Percentiles rank a stretch among this genome's conserved stretches.
Conservation (phyloP, 2,329 filamentous ascomycete species). For the Aureobasidium lini region DNA sequence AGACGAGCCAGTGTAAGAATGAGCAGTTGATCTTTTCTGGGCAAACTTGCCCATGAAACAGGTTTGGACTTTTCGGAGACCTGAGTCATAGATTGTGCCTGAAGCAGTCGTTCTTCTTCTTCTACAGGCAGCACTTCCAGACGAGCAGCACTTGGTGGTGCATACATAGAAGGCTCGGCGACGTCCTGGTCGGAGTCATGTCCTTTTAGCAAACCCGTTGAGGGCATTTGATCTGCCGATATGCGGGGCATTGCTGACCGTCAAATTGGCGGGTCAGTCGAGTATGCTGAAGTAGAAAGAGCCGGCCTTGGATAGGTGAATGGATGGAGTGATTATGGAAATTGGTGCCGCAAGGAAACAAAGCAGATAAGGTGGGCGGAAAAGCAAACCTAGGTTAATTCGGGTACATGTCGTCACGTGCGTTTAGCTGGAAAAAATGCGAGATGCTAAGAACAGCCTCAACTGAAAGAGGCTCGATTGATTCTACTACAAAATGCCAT, state of each 20-base stretch:
- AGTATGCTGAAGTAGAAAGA: not conserved
- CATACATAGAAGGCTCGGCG: not conserved
- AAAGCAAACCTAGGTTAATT: constrained; percentile 1
- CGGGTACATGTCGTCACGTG: constrained; percentile 1
- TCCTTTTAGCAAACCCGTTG: not conserved
- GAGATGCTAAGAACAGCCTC: not conserved
- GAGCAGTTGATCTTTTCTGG: constrained; percentile 67
- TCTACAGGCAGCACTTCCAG: not conserved
- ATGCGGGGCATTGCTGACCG: not conserved
- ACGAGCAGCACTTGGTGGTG: not conserved
- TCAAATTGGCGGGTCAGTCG: not conserved
- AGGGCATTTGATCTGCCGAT: not conserved
- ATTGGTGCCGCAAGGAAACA: not conserved
- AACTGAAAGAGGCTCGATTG: not conserved
- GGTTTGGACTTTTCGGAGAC: constrained; percentile 33
- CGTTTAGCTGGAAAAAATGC: not conserved
- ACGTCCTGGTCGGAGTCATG: not conserved
- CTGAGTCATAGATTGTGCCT: not conserved
- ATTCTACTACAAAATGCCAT: not conserved
- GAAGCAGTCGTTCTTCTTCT: constrained; percentile 16
- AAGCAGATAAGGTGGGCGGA: not conserved
- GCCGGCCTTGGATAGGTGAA: not conserved
- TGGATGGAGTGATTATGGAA: too few species aligned
- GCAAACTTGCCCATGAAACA: constrained; percentile 65
- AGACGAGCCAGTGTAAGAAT: constrained; percentile 72